Base-by-base conservation (phyloP, 2,329 filamentous ascomycete genomes). In the Pseudopyricularia cyperi region DNA sequence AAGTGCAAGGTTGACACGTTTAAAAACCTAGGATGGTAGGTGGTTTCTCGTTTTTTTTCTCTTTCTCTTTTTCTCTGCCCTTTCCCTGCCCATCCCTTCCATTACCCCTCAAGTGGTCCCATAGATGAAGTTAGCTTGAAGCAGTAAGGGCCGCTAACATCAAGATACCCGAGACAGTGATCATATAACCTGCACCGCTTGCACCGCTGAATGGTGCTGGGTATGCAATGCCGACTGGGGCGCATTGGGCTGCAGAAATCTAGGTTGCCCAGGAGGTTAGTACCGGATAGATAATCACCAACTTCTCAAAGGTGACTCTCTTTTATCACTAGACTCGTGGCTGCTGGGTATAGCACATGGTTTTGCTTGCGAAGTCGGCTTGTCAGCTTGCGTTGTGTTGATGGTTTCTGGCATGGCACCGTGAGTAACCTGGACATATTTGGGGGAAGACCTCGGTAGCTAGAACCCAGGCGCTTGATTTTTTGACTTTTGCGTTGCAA, bases 11-110 rank as follows among this genome's bases (percentile, higher is more conserved):
- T 61, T 54, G 61, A 64, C 1, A 72, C 71, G 51, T 61, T 70
- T 56, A 73, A 70, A 60, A 66, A 64, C 17, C 52, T 56, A 0
- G 70, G 70, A 47, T 73, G 70, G 70, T 72, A 52, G 62, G 67
- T 62, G 26, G 7, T 34, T 19, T 44, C 24, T 46, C 37, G 28
- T 5, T 4, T 4, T 47, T 24, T 3, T 7, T 17, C 15, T 5
- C 30, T 26, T 28, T 4, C 24, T 8, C 17, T 24, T 14, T 9
- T 19, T 26, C 26, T 17, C 24, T 11, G 37, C 4, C 17, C n/a
- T n/a, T n/a, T n/a, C n/a, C n/a, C n/a, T n/a, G n/a, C n/a, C n/a
- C n/a, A n/a, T n/a, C n/a, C n/a, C n/a, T n/a, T n/a, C n/a, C n/a
- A n/a, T n/a, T n/a, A n/a, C n/a, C n/a, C n/a, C n/a, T n/a, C n/a